Percentiles rank a stretch among this genome's conserved stretches.
Evolutionary conservation across 345 rosid species (phyloP).

Genomic region (Euphorbia tirucalli): DNA sequence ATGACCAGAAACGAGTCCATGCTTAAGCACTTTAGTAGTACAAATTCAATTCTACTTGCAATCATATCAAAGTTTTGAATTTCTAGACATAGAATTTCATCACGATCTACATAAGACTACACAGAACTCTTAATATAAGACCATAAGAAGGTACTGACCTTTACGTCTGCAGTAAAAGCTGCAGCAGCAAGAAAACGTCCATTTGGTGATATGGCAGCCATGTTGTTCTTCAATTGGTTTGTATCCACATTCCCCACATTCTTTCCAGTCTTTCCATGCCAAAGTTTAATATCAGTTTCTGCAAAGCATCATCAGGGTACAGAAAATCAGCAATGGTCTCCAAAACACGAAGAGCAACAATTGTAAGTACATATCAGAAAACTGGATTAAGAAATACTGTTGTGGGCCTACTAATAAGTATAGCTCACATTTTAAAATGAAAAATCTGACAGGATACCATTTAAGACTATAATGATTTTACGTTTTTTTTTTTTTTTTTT

Average conservation of each 20-base stretch:
- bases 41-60: background rate
- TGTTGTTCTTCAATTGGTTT: conserved; percentile 88
- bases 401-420: background rate
- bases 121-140: background rate
- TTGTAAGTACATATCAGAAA: background rate
- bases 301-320: conserved; percentile 17
- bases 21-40: background rate
- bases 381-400: background rate
- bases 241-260: conserved; percentile 80
- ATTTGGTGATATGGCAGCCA: conserved; percentile 91
- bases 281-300: conserved; percentile 92
- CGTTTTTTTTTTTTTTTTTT: background rate
- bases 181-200: conserved; percentile 99
- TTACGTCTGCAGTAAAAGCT: conserved; percentile 98
- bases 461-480: background rate
- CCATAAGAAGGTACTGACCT: conserved; percentile 43
- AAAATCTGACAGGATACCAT: background rate
- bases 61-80: background rate
- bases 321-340: conserved; percentile 9
- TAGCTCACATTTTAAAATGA: background rate
- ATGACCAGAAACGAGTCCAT: background rate
- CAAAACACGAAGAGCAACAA: background rate
- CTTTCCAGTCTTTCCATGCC: conserved; percentile 96
- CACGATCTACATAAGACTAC: background rate
- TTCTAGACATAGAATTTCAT: background rate